These are phyloP conservation scores for Spergularia bocconei DNA, from an alignment of 148 eudicot genomes.

Conservation along the genomic window DNA sequence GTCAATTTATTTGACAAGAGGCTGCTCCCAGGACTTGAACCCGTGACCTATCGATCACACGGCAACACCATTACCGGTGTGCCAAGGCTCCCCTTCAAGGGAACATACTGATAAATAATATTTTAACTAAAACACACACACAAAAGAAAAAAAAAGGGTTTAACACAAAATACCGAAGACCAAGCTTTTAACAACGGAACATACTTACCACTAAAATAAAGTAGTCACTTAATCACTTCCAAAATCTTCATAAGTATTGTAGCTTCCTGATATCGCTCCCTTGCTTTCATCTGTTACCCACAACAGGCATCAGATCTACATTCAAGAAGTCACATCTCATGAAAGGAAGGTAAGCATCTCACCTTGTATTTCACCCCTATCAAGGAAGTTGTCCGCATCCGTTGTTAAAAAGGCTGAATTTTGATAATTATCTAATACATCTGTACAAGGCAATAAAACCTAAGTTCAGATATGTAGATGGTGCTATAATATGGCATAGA, in stretches of 20 bases:
- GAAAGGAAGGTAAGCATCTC: slow-evolving; percentile 18
- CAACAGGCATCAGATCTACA: slow-evolving; percentile 3
- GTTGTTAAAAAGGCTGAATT: slow-evolving; percentile 48
- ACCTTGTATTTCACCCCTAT: slow-evolving; percentile 58
- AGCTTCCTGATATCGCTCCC: slow-evolving; percentile 37
- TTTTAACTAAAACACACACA: background rate
- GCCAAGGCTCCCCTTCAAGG: no score
- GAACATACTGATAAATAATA: background rate
- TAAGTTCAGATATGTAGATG: slow-evolving; percentile 10
- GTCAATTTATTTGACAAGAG: no score
- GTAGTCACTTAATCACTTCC: slow-evolving; percentile 45
- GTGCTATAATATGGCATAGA: background rate
- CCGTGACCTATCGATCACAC: no score
- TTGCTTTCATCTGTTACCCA: slow-evolving; percentile 31
- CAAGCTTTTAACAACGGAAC: background rate
- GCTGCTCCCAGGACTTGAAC: no score
- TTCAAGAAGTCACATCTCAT: slow-evolving; percentile 2
- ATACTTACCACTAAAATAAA: slow-evolving; percentile 31
- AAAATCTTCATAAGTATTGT: slow-evolving; percentile 47
- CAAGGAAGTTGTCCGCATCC: slow-evolving; percentile 48
- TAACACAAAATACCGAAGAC: background rate
- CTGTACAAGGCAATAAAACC: slow-evolving; percentile 28
- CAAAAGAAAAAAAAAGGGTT: background rate
- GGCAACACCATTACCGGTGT: no score
- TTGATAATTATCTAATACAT: slow-evolving; percentile 52